Base-by-base conservation (phyloP, 2,329 filamentous ascomycete genomes). In the Trichoderma semiorbis region DNA sequence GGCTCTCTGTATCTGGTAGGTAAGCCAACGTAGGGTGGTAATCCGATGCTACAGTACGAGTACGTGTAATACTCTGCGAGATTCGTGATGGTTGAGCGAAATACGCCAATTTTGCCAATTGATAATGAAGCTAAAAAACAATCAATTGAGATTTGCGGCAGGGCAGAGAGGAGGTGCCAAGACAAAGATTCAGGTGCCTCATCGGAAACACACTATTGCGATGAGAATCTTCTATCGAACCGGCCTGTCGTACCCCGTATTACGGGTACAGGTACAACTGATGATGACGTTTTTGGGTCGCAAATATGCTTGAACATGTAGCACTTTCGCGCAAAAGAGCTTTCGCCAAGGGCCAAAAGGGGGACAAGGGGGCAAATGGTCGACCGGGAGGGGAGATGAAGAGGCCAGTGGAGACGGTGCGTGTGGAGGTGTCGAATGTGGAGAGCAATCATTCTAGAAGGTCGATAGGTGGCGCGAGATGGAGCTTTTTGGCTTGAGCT, bases 381-480 rank as follows among this genome's bases (percentile, higher is more conserved):
- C 12, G 14, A 53, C 66, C 66, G 26, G 66, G 66, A 69, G 55
- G 64, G 64, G 64, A 67, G 64, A 69, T 69, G 66, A 69, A 53
- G 39, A 62, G n/a, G 21, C 39, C 28, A 43, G 68, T 63, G 57
- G 71, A 36, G 61, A 71, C 62, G 62, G 62, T 28, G 32, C 18
- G 65, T 30, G 70, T 65, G 65, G 64, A 72, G 70, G 30, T 32
- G 39, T 53, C 50, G 63, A 50, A 30, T 71, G 73, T 73, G 71
- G 71, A 73, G 72, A 70, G 67, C 47, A 34, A 71, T 73, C 58
- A 74, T 74, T 74, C 73, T 74, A 70, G 73, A 74, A 73, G 69
- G 50, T 34, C 53, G 61, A 66, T 65, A 60, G 50, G 60, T 65
- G 47, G 69, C 50, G 43, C 61, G 61, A 71, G 62, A 62, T 53